Evolutionary conservation across 495 filamentous ascomycete genomes (phyloP), one percentile per base, ranked within the genome.

Genomic region (Thozetella sp.): DNA sequence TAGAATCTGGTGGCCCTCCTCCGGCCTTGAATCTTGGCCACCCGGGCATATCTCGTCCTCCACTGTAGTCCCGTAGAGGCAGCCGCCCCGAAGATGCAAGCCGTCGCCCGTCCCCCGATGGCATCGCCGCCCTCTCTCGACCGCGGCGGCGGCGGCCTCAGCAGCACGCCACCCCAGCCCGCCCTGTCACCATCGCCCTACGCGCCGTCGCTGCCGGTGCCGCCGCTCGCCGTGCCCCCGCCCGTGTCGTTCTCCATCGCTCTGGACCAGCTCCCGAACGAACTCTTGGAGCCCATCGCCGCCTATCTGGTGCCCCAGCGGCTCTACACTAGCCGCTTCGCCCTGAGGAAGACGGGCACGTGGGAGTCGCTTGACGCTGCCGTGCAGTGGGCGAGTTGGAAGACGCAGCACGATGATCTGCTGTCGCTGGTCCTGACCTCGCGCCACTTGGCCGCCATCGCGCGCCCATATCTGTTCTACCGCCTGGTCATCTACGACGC

Each of bases 301-400:
- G 63, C 58, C 30, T 55, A 24, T n/a, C 59, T 73, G 26, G 59
- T 67, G 15, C 70, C 70, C 13, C 10, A 48, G n/a, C 27, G 9
- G 17, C 50, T 10, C 66, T 67, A 11, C 26, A 73, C 70, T 1
- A 73, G 68, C 11, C 62, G 70, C 9, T 73, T 73, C 23, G 62
- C 63, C 10, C 68, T 73, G 25, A 66, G 68, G 12, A 54, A 60
- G 17, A 51, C 59, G 10, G 70, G 70, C 56, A 71, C 70, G 22
- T 73, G 70, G 70, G 68, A 66, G 23, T 65, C 65, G n/a, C 66
- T 58, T 3, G 64, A 71, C 68, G 68, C 67, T 15, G 24, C 13
- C 30, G 61, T 64, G 54, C 70, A 73, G 60, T 69, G 67, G 63
- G 59, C 62, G 4, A 61, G 64, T 52, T 73, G 66, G 66, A 61